Base-by-base conservation (phyloP, 192 early-diverging fungal species). In the Cetraspora pellucida region DNA sequence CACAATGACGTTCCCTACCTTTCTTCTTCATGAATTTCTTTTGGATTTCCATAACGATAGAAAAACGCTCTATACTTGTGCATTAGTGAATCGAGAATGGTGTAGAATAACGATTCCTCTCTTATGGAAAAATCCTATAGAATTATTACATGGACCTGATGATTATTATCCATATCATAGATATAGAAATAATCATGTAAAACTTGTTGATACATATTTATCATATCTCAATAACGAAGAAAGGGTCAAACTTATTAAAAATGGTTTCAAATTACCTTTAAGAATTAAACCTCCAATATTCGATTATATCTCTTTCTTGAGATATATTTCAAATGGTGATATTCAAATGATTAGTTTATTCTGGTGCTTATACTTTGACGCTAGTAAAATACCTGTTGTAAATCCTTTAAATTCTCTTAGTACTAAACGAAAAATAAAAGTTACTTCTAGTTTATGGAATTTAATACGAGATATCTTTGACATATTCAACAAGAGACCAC, bases 131-230 rank as follows among this genome's bases (percentile, higher is more conserved):
- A 69, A 69, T 69, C 67, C 67, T 63, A 30, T 63, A 10, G 16
- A 63, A 63, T 11, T 30, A 28, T 30, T 25, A 28, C 60, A 63
- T 63, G 28, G 28, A 63, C 25, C 28, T 63, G 60, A 30, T 63
- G 90, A 96, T 54, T 54, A 54, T 54, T 54, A 54, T 54, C 50
- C 50, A 19, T 54, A 54, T 54, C 50, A 54, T 54, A 54, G 19
- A 54, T 54, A 54, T 54, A 14, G 50, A 54, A 54, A 54, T 16
- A 54, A 54, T 54, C 50, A 54, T 54, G 50, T 54, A 19, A 54
- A 54, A 54, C 19, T 54, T 4, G 50, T 54, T 19, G 50, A 54
- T 19, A 54, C 50, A 19, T 54, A 54, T 54, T n/a, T 54, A 19
- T n/a, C 16, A 19, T 54, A 54, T 54, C 19, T 54, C 5, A 54